Base-by-base conservation (phyloP, 176 grass and related monocot species). In the Paspalum notatum region DNA sequence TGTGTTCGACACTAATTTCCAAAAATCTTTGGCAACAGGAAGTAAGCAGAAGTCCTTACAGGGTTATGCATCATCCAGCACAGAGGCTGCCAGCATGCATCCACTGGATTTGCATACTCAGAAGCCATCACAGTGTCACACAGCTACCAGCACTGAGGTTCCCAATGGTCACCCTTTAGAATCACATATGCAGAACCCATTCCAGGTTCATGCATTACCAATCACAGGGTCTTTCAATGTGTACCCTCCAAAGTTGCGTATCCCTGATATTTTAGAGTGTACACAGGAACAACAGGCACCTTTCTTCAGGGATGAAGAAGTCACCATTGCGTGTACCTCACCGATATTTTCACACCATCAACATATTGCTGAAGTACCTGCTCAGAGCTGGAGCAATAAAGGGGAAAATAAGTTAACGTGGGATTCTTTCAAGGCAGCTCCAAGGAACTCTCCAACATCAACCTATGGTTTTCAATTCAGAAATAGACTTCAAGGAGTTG, bases 321-420 rank as follows among this genome's bases (percentile, higher is more conserved):
- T 86, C 21, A 93, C 73, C 48, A 79, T 76, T 32, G 72, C 80
- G 12, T 55, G 74, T 75, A 68, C 66, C 24, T 85, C 82, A 8
- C 70, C 57, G 46, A 71, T 68, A 79, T 72, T 85, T 71, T 50
- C 53, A 59, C 62, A 77, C 13, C 57, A 80, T 72, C 79, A 84
- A 13, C 24, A 67, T 64, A 53, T 66, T 56, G 47, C 42, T 37
- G 71, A 84, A 78, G 71, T 66, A 46, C 56, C 81, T 42, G 15
- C 59, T 75, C 75, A 54, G 39, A 70, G 18, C 24, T 81, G 49
- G 70, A 76, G 73, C 56, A 59, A 46, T 32, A 81, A 80, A 8
- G 47, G 47, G 51, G 24, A 51, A 71, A 91, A 81, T 45, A 87
- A 88, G 26, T 53, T 80, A 46, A 81, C 40, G 11, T 71, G 75